Evolutionary conservation across 495 filamentous ascomycete species (phyloP).

Genomic region (Trichoderma erinaceum): DNA sequence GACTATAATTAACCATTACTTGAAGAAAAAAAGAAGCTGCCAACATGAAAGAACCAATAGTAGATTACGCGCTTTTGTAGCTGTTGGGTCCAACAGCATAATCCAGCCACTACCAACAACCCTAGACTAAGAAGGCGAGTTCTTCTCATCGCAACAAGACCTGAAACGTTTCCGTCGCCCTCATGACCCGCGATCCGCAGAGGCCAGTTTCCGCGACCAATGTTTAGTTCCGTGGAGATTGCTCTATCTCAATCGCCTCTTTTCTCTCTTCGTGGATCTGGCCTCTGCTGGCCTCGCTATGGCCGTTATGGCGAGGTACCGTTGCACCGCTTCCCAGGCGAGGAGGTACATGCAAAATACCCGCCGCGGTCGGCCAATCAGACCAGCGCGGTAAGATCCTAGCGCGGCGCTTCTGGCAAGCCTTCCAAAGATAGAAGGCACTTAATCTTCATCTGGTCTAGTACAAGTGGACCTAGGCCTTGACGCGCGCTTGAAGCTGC

Average conservation of each 20-base stretch:
- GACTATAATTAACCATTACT: conserved; percentile 1
- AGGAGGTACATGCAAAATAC: not conserved
- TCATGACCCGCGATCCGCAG: not conserved
- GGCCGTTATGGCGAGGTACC: not conserved
- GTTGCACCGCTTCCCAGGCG: not conserved
- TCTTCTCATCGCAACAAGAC: not conserved
- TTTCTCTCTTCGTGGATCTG: not conserved
- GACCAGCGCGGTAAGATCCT: conserved; percentile 13
- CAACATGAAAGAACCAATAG: conserved; percentile 1
- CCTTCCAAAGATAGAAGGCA: not conserved
- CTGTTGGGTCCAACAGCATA: not conserved
- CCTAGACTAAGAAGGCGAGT: not conserved
- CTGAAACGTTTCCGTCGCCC: not conserved
- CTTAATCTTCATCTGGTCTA: not conserved
- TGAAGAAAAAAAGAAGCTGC: not conserved
- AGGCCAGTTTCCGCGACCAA: not conserved
- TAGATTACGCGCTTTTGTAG: conserved; percentile 6
- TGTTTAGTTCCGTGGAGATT: not conserved
- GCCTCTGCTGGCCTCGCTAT: not conserved
- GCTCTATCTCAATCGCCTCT: not conserved
- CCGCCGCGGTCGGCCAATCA: conserved; percentile 10
- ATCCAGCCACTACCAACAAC: not conserved
- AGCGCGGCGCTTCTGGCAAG: conserved; percentile 11
- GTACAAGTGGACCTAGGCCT: not conserved
- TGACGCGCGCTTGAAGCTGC: not conserved